A percentile compares a stretch with the other conserved stretches of the same genome.
Evolutionary conservation across 2,329 filamentous ascomycete species (phyloP).

Genomic region (Cucurbitaria berberidis): DNA sequence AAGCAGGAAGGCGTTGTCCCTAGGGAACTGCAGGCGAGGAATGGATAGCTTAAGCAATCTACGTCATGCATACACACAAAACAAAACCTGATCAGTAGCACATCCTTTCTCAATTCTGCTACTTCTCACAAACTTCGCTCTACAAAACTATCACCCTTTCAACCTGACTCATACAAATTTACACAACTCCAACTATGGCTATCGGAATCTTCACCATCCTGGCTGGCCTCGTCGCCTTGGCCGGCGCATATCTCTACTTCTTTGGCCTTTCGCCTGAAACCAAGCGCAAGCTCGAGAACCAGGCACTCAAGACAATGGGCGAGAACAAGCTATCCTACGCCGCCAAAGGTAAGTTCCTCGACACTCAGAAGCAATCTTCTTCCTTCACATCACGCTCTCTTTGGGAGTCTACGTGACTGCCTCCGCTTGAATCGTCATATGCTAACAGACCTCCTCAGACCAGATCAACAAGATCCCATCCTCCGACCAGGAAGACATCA

Average conservation of each 20-base stretch:
- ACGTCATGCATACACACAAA: constrained; percentile 26
- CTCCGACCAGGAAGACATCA: constrained; percentile 48
- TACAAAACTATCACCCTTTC: constrained; percentile 1
- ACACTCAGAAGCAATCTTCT: neutral
- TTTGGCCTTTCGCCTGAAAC: constrained; percentile 56
- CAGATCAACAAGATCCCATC: constrained; percentile 49
- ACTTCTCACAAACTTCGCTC: neutral
- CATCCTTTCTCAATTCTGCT: constrained; percentile 8
- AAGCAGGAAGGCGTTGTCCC: constrained; percentile 3
- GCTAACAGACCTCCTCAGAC: constrained; percentile 32
- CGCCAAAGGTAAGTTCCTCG: constrained; percentile 42
- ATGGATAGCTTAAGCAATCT: constrained; percentile 11
- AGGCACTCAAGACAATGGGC: constrained; percentile 59
- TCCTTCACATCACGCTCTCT: neutral
- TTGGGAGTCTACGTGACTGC: neutral
- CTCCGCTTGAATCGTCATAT: neutral
- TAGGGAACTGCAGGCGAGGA: constrained; percentile 7
- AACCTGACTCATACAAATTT: constrained; percentile 3
- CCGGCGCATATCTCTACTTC: constrained; percentile 53
- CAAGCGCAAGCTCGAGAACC: constrained; percentile 55
- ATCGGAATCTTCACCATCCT: constrained; percentile 39
- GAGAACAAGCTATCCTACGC: constrained; percentile 57
- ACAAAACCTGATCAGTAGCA: constrained; percentile 20
- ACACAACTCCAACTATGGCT: constrained; percentile 30
- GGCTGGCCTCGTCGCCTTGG: constrained; percentile 37